Base-by-base conservation (phyloP, 495 filamentous ascomycete genomes). In the Cairneyella variabilis region DNA sequence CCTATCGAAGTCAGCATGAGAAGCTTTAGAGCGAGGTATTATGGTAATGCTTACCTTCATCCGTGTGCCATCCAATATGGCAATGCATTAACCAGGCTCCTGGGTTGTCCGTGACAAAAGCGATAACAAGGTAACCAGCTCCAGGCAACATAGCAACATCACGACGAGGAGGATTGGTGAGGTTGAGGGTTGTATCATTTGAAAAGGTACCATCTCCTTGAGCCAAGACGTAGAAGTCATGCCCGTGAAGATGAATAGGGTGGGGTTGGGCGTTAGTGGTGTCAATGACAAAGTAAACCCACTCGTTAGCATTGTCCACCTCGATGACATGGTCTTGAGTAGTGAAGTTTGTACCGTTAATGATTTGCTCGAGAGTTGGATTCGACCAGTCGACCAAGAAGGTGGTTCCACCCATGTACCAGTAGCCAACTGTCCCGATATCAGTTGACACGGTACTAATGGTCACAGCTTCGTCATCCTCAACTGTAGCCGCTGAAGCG, bases 171-270 rank as follows among this genome's bases (percentile, higher is more conserved):
- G 83, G 79, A 54, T 72, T 77, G 22, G 49, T 47, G 26, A 69
- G 60, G 9, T 66, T 68, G 25, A 78, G 54, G 18, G 59, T 65
- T 10, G 52, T 23, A 11, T 53, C 39, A 52, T 59, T 53, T 20
- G 17, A 10, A 62, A 51, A 66, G 16, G 65, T 68, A 25, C 57
- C 64, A 2, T 41, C 54, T 32, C 68, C 71, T 48, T 82, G 72
- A 11, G 71, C 68, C 9, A 85, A 60, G n/a, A 84, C 65, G 42
- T 57, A 72, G 67, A 84, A 85, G 56, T 83, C 73, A 53, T 84
- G 73, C 8, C 77, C 78, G 61, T 80, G 76, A 11, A 84, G 68
- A 55, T 86, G 83, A 61, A 83, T 78, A 0, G 83, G 83, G 48
- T 86, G 83, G 51, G 72, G n/a, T 3, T 40, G 9, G 8, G 16